A percentile compares a stretch with the other conserved stretches of the same genome.
Conservation (phyloP, 2,329 filamentous ascomycete species). For the Beauveria sp. region DNA sequence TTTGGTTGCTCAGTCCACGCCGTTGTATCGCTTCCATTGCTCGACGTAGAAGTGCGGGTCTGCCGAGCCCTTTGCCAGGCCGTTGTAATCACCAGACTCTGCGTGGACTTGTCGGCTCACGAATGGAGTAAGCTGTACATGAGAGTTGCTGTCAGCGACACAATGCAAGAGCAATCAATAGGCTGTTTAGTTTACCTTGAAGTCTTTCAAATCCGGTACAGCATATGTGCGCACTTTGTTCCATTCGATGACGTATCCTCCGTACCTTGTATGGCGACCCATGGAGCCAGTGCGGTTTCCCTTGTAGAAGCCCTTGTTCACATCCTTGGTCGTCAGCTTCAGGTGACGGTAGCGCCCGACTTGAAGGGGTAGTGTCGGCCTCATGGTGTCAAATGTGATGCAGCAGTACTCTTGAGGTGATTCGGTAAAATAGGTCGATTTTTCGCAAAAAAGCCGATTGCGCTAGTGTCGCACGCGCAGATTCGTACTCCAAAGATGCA, state of each 20-base stretch:
- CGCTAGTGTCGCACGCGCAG: neutral
- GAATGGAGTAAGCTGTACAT: conserved; percentile 66
- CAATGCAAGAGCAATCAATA: neutral
- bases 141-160: neutral
- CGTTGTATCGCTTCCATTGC: conserved; percentile 62
- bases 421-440: no score
- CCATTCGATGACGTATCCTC: conserved; percentile 79
- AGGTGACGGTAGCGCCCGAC: conserved; percentile 65
- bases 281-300: conserved; percentile 83
- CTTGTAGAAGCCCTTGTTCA: conserved; percentile 94
- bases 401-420: neutral
- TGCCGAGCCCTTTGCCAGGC: conserved; percentile 45
- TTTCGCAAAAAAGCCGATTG: no score
- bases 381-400: conserved; percentile 36
- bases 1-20: conserved; percentile 38
- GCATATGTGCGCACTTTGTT: conserved; percentile 85
- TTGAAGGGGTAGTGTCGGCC: conserved; percentile 56
- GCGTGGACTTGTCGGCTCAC: conserved; percentile 54
- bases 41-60: conserved; percentile 56
- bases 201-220: conserved; percentile 63
- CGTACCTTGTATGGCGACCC: conserved; percentile 76
- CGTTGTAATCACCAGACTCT: conserved; percentile 46
- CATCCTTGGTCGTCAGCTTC: conserved; percentile 83
- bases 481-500: neutral
- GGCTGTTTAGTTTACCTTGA: conserved; percentile 51